phyloP scores from a whole-genome alignment of 352 stramenopile genomes.

The Pythium insidiosum region DNA sequence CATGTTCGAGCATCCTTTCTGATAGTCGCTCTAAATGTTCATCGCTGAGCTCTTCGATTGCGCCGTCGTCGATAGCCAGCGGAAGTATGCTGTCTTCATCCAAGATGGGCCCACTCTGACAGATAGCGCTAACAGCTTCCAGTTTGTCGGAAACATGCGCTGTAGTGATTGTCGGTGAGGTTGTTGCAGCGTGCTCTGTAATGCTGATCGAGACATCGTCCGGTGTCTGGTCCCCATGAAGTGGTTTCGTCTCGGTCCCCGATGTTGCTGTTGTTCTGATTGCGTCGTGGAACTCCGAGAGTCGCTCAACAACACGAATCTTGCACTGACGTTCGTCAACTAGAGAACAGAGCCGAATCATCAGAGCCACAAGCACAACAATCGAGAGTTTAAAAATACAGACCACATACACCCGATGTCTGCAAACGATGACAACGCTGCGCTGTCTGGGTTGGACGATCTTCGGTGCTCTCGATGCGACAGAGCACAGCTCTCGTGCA shows the following conservation, averaged over 20 bases:
- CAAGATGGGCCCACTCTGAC: no score
- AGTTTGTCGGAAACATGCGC: not conserved
- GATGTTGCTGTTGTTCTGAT: slow-evolving; percentile 46
- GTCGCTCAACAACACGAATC: slow-evolving; percentile 76
- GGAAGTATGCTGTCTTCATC: not conserved
- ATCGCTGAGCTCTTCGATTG: slow-evolving; percentile 73
- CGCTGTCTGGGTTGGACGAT: slow-evolving; percentile 14
- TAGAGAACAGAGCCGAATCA: slow-evolving; percentile 10
- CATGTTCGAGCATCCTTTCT: slow-evolving; percentile 74
- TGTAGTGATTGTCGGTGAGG: not conserved
- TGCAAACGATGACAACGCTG: slow-evolving; percentile 53
- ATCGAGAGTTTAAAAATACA: no score
- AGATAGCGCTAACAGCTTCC: no score
- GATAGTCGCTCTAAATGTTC: slow-evolving; percentile 70
- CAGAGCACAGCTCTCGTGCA: slow-evolving; percentile 7
- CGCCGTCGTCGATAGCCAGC: slow-evolving; percentile 48
- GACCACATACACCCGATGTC: slow-evolving; percentile 62
- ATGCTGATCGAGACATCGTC: no score
- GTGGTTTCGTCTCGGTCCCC: no score
- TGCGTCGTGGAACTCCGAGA: slow-evolving; percentile 76
- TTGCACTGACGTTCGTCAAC: slow-evolving; percentile 85
- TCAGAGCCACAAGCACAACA: not conserved
- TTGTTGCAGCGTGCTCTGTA: no score
- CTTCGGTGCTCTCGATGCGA: slow-evolving; percentile 6
- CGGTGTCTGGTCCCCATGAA: no score